Evolutionary conservation across 2,329 filamentous ascomycete genomes (phyloP), one percentile per base, ranked within the genome.

Genomic region (Alternaria arborescens): DNA sequence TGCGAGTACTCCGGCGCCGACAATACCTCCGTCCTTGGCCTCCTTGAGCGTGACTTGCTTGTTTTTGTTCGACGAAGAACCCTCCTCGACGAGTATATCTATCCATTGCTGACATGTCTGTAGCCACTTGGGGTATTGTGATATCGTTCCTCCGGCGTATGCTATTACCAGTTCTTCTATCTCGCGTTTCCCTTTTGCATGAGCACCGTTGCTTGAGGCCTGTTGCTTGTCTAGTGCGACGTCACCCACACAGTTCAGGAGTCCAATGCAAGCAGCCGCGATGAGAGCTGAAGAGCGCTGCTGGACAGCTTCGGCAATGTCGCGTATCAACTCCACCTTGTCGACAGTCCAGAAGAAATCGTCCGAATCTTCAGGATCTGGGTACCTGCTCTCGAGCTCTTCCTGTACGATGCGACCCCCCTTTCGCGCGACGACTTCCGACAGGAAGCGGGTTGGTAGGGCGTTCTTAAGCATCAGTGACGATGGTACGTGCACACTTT

Each of bases 91-190:
- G 14, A 86, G 74, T 5, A 79, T 77, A 61, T 92, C 88, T 51
- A 94, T 83, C 71, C 91, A 91, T 14, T 79, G 71, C 75, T 93
- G 90, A 65, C 89, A 92, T 69, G 90, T 89, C 44, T 82, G 79
- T 42, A 91, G 82, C 77, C 92, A 93, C 68, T 91, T 85, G 48
- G 91, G 91, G 70, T 93, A 93, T 70, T 91, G 88, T n/a, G 88
- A 86, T 60, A 94, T 94, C 71, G 91, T 93, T 7, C 91, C 90
- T 32, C 91, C 91, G 0, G 91, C 93, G 73, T 92, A 94, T 1
- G 91, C 91, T 22, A 94, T 89, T 1, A 92, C 88, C 30, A 94
- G 77, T 68, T 92, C 89, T 62, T 87, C 84, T 1, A 55, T 57
- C 79, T 77, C 52, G 11, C 54, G 47, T 8, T 79, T 58, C 4